phyloP scores from a whole-genome alignment of 75 land plant genomes.

The Chamaecyparis obtusa region DNA sequence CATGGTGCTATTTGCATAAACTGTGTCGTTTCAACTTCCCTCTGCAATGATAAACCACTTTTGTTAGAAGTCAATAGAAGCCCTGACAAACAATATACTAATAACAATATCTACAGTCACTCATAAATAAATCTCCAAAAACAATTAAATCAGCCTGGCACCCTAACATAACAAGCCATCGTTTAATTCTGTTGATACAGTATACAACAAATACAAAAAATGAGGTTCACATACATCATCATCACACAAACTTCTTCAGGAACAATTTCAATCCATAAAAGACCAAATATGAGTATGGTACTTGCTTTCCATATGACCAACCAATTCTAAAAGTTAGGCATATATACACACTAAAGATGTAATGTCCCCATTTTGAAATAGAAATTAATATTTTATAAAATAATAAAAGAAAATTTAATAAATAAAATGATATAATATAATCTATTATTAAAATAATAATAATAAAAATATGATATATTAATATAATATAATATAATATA shows the following conservation, averaged over 20 bases:
- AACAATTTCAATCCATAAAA: neutral
- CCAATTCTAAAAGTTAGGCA: neutral
- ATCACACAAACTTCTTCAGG: neutral
- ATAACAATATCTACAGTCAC: neutral
- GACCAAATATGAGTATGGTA: neutral
- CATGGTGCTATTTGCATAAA: slow-evolving; percentile 96
- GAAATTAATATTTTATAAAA: no score
- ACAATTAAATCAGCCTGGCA: neutral
- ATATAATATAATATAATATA: no score
- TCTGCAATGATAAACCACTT: slow-evolving; percentile 38
- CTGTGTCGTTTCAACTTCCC: slow-evolving; percentile 73
- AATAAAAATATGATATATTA: no score
- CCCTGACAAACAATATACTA: neutral
- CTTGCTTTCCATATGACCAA: neutral
- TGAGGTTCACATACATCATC: neutral
- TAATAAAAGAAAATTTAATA: no score
- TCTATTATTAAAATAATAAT: no score
- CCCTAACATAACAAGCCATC: neutral
- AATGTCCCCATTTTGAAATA: no score
- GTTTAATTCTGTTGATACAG: neutral
- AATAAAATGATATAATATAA: no score
- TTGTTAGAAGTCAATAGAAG: neutral
- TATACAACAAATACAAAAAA: neutral
- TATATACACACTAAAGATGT: neutral
- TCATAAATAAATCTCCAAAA: neutral